These are phyloP conservation scores for Fusarium duplospermum DNA, from an alignment of 2,329 filamentous ascomycete genomes.

Conservation along the genomic window DNA sequence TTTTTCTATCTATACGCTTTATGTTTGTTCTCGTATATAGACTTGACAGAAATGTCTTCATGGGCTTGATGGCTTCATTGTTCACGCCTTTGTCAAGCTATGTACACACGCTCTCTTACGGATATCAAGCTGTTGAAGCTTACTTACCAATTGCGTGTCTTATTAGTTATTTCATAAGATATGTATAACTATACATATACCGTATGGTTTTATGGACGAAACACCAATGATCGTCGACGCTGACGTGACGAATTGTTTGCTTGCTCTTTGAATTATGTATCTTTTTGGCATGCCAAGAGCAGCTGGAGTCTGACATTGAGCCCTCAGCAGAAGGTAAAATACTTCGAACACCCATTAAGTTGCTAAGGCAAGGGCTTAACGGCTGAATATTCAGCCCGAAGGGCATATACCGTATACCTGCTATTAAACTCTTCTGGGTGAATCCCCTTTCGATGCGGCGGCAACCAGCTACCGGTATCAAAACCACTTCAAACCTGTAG, in stretches of 20 bases:
- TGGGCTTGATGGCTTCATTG: constrained; percentile 2
- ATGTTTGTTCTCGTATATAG: constrained; percentile 9
- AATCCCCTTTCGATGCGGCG: too few species aligned
- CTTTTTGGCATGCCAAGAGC: too few species aligned
- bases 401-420: too few species aligned
- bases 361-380: too few species aligned
- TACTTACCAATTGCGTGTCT: background rate
- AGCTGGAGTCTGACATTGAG: background rate
- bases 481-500: too few species aligned
- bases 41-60: constrained; percentile 5
- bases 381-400: too few species aligned
- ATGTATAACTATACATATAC: background rate
- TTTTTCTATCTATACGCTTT: background rate
- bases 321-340: too few species aligned
- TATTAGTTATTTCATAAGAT: background rate
- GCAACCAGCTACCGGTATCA: too few species aligned
- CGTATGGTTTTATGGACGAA: background rate
- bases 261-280: background rate
- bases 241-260: background rate
- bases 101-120: background rate
- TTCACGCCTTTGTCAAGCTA: background rate
- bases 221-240: background rate
- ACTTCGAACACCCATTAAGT: too few species aligned
- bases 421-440: too few species aligned
- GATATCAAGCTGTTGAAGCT: background rate